phyloP scores from a whole-genome alignment of 176 grass and related monocot genomes.

The Poa pratensis region DNA sequence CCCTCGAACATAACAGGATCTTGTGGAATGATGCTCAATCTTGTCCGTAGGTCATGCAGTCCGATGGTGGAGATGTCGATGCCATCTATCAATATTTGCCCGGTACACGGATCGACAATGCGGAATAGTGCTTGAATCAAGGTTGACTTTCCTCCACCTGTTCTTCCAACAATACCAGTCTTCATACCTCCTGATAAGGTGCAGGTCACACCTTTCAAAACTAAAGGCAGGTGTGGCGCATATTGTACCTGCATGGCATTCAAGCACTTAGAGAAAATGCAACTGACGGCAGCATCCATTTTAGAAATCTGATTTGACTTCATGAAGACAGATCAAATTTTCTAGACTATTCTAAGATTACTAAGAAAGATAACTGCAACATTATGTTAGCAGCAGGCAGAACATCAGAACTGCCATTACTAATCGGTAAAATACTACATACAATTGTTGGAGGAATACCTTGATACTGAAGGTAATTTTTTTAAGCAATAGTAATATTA shows the following conservation, averaged over 20 bases:
- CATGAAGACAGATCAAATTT: neutral
- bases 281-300: neutral
- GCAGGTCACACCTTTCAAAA: constrained; percentile 61
- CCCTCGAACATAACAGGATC: constrained; percentile 80
- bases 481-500: neutral
- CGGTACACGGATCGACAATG: constrained; percentile 65
- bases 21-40: constrained; percentile 79
- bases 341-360: neutral
- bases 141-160: constrained; percentile 75
- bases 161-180: constrained; percentile 76
- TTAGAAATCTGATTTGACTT: neutral
- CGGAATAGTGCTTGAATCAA: constrained; percentile 79
- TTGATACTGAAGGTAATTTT: neutral
- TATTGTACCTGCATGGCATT: constrained; percentile 60
- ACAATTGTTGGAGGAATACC: neutral
- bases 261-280: neutral
- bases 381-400: neutral
- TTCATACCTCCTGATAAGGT: constrained; percentile 64
- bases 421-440: neutral
- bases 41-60: constrained; percentile 77
- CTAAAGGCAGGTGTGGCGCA: constrained; percentile 55
- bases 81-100: constrained; percentile 65
- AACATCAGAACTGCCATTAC: neutral
- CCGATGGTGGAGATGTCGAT: constrained; percentile 69
- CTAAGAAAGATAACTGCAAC: neutral